Evolutionary conservation across 345 rosid species (phyloP), one percentile per base, ranked within the genome.

Genomic region (Citrus inodora): DNA sequence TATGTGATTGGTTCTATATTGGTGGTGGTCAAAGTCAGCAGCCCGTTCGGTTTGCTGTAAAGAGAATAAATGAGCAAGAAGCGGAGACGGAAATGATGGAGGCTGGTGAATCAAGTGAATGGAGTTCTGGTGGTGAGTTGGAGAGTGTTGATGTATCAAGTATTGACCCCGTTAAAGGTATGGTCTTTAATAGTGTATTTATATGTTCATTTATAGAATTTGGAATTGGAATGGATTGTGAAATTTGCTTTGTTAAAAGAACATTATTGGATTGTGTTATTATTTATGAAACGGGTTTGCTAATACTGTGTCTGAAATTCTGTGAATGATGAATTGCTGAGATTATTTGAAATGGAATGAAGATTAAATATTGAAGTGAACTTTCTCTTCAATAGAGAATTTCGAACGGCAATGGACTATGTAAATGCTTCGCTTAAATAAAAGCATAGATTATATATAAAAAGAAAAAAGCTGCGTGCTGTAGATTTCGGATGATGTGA

Each of bases 151-250:
- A 86, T 74, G 25, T 76, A 67, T 87, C 87, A 0, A 71, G 71
- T 42, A 71, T 87, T 28, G 93, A 94, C 32, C 92, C 93, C 73
- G 87, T 88, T 69, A 87, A 89, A 89, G 98, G 96, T 92, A 70
- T 21, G 74, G 11, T 11, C 67, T 76, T 73, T 77, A 7, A 48
- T 42, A 38, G 6, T 28, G 19, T 73, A 11, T 16, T 19, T 35
- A 19, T 11, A 14, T n/a, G 51, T 1, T 46, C 51, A 3, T 46
- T 46, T 13, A 46, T 46, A 60, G 66, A 62, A 1, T 62, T 62
- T 27, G 21, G 33, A 6, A 11, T 27, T 33, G 35, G 32, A 62
- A 62, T 27, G 35, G 13, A 25, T 28, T 46, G 13, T 13, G 14
- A 13, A 46, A 46, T 11, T 46, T 53, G 58, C 58, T 53, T 53